Evolutionary conservation across 2,329 filamentous ascomycete species (phyloP).

Genomic region (Penicillium sp.): DNA sequence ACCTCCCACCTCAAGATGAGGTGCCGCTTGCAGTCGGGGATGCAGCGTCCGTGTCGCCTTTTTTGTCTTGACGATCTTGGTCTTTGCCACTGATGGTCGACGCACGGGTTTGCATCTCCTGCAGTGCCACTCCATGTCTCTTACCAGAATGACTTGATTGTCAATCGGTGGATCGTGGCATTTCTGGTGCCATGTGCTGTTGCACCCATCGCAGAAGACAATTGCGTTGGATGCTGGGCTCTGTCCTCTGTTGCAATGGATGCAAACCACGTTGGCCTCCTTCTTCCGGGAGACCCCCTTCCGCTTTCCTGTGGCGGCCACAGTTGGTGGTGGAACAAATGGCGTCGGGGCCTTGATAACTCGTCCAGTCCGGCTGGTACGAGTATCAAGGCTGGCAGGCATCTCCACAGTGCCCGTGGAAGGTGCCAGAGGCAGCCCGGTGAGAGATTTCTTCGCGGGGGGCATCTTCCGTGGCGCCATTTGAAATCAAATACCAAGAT

Average conservation of each 20-base stretch:
- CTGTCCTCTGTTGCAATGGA: constrained; percentile 64
- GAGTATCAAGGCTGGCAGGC: background rate
- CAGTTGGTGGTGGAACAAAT: constrained; percentile 21
- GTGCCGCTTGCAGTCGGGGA: constrained; percentile 9
- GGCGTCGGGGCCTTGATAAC: constrained; percentile 6
- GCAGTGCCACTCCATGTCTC: constrained; percentile 68
- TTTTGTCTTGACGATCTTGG: constrained; percentile 18
- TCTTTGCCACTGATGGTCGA: constrained; percentile 35
- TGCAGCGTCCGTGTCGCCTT: constrained; percentile 8
- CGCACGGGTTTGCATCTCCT: constrained; percentile 51
- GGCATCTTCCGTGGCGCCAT: background rate
- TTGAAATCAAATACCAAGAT: background rate
- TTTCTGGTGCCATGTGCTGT: constrained; percentile 71
- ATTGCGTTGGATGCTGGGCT: constrained; percentile 71
- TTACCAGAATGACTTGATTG: constrained; percentile 61
- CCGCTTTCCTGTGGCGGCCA: constrained; percentile 10
- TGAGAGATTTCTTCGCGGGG: background rate
- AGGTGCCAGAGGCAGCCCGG: background rate
- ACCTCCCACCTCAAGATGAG: constrained; percentile 23
- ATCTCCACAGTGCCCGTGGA: background rate
- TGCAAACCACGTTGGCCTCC: constrained; percentile 52
- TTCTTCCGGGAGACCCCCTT: constrained; percentile 45
- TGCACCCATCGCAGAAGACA: constrained; percentile 80
- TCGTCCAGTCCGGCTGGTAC: constrained; percentile 9
- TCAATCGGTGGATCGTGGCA: constrained; percentile 72